phyloP scores from a whole-genome alignment of 768 basidiomycete species.

The Termitomyces sp. region DNA sequence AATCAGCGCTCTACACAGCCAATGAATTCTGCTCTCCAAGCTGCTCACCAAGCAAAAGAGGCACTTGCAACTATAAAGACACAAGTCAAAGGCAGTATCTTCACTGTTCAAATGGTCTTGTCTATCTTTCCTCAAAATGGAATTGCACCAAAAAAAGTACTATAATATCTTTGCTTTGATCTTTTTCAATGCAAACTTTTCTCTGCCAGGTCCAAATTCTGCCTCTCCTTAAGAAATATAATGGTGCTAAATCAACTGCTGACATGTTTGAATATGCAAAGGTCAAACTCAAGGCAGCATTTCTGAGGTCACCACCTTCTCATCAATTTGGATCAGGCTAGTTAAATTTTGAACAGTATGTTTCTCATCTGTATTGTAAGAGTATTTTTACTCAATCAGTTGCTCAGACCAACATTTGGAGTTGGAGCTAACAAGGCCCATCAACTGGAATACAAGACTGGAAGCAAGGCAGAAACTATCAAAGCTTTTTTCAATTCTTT shows the following conservation, averaged over 20 bases:
- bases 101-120: too few species aligned
- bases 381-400: background rate
- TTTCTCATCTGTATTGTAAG: too few species aligned
- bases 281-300: background rate
- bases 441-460: background rate
- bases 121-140: too few species aligned
- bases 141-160: too few species aligned
- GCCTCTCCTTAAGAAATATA: background rate
- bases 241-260: background rate
- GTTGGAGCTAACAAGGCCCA: slow-evolving; percentile 4
- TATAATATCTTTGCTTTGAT: too few species aligned
- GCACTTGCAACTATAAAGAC: too few species aligned
- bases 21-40: too few species aligned
- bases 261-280: slow-evolving; percentile 5
- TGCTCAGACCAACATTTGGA: slow-evolving; percentile 1
- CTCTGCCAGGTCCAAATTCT: background rate
- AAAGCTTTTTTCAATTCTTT: background rate
- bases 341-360: background rate
- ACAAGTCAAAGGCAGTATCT: too few species aligned
- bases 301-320: background rate
- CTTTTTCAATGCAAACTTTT: too few species aligned
- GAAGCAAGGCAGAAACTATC: background rate
- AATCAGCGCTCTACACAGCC: too few species aligned
- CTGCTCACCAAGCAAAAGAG: too few species aligned
- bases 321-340: background rate